Base-by-base conservation (phyloP, 2,329 filamentous ascomycete species). In the Colletotrichum sp. region DNA sequence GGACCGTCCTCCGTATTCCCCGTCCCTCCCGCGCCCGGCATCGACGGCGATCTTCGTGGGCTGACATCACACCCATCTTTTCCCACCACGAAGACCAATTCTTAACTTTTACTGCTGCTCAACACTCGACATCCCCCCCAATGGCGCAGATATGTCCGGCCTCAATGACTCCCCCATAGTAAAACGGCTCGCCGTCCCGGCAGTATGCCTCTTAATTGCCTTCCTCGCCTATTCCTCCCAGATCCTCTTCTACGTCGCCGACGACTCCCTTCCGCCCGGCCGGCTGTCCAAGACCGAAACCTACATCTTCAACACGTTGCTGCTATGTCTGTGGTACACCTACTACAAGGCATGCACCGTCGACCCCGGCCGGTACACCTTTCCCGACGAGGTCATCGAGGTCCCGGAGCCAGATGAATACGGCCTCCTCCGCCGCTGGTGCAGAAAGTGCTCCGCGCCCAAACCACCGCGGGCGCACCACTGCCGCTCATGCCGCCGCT, bases 401-500 rank as follows among this genome's bases (percentile, higher is more conserved):
- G 81, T 81, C 13, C 75, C 75, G 4, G 80, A 84, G 21, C 79
- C 79, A 21, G 78, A 77, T 78, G 81, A 74, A 80, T 73, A 76
- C 58, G 79, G 82, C 68, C 32, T 77, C 77, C 43, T 78, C 55
- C 43, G 74, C 43, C 85, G 89, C 67, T 96, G 94, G 94, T 98
- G 95, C 86, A 91, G 90, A 78, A 95, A 94, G 83, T 98, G 95
- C 83, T 86, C 91, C 64, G 90, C 91, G 38, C 92, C 92, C 15
- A 97, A 97, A 81, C 94, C 95, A 3, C 92, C 93, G 1, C 88
- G 95, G 78, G 92, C 94, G 2, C 95, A 97, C 87, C 95, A 98
- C 87, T 98, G 95, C 86, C 93, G 92, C 77, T 90, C 91, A 79
- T 98, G 95, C 85, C 87, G 88, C 78, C 91, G 93, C 79, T 96